Evolutionary conservation across 2,329 filamentous ascomycete genomes (phyloP).

Genomic region (Leptographium wingfieldii): DNA sequence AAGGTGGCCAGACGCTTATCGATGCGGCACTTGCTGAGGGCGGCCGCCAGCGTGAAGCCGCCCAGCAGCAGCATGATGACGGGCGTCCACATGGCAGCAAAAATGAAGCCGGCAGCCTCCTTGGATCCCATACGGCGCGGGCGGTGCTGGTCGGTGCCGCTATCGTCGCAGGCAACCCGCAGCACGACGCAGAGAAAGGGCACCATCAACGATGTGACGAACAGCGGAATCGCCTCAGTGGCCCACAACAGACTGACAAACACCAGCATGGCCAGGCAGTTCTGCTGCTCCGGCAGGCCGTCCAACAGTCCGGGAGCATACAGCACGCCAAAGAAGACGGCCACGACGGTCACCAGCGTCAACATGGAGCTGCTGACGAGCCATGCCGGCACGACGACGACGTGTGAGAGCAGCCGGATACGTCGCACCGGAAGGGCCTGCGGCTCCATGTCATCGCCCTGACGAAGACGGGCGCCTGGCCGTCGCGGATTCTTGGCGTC

Average conservation of each 20-base stretch:
- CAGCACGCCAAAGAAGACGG: constrained; percentile 62
- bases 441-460: constrained; percentile 65
- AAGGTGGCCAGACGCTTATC: constrained; percentile 96
- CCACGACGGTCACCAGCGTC: constrained; percentile 57
- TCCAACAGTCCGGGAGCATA: constrained; percentile 48
- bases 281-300: constrained; percentile 78
- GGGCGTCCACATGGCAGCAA: constrained; percentile 96
- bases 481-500: constrained; percentile 30
- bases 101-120: constrained; percentile 70
- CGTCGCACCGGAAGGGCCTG: constrained; percentile 6
- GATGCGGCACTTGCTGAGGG: constrained; percentile 92
- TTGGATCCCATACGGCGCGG: constrained; percentile 58
- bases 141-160: constrained; percentile 26
- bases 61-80: constrained; percentile 97
- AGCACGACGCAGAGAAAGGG: constrained; percentile 87
- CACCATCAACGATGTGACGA: constrained; percentile 87
- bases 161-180: constrained; percentile 68
- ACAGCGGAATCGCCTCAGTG: constrained; percentile 94
- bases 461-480: constrained; percentile 50
- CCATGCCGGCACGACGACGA: constrained; percentile 64
- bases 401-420: constrained; percentile 45
- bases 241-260: constrained; percentile 95
- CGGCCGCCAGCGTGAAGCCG: constrained; percentile 90
- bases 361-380: constrained; percentile 72
- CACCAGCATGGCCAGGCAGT: constrained; percentile 84